Conservation (phyloP, 2,329 filamentous ascomycete genomes). For the Nemania sp. region DNA sequence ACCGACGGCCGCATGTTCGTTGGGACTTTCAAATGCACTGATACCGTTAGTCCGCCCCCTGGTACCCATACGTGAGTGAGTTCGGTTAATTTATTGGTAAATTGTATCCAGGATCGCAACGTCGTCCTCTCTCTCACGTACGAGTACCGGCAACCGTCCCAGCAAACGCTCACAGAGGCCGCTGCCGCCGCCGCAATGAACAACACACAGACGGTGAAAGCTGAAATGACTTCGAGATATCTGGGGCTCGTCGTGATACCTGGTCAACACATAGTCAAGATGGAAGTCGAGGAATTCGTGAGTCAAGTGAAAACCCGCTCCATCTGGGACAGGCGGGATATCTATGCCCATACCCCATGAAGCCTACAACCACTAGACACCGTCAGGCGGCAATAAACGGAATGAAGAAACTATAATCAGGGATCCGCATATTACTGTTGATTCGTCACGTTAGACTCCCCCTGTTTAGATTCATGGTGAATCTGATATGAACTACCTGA, state of each 20-base stretch:
- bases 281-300: slow-evolving; percentile 81
- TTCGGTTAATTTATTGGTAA: neutral
- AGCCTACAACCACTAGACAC: neutral
- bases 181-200: slow-evolving; percentile 39
- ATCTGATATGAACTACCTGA: neutral
- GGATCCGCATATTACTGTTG: neutral
- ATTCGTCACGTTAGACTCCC: neutral
- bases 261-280: slow-evolving; percentile 80
- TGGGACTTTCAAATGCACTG: slow-evolving; percentile 91
- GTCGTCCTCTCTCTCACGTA: slow-evolving; percentile 84
- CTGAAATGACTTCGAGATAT: slow-evolving; percentile 82
- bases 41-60: slow-evolving; percentile 63
- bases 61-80: neutral
- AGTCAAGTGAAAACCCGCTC: slow-evolving; percentile 53
- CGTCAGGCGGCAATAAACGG: neutral
- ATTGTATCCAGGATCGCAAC: slow-evolving; percentile 72
- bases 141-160: slow-evolving; percentile 81
- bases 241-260: slow-evolving; percentile 90
- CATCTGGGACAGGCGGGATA: slow-evolving; percentile 33
- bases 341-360: slow-evolving; percentile 22
- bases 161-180: slow-evolving; percentile 49
- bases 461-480: neutral
- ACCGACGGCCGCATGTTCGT: slow-evolving; percentile 87
- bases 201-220: slow-evolving; percentile 52
- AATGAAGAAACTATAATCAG: neutral